Conservation (phyloP, 768 basidiomycete species). For the Leccinum variicolor region DNA sequence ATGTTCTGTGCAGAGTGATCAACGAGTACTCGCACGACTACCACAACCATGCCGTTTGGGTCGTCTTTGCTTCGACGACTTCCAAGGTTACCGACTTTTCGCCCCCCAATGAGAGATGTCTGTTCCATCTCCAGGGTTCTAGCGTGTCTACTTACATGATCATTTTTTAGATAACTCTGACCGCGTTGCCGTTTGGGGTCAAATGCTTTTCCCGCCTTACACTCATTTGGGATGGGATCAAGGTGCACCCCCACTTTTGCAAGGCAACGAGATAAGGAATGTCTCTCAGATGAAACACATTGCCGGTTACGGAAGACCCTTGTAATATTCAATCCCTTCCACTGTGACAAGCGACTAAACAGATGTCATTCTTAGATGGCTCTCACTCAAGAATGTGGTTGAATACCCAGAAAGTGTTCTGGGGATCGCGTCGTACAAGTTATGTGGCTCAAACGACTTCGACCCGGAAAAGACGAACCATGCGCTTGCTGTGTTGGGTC, state of each 20-base stretch:
- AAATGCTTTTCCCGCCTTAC: neutral
- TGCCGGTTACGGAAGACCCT: neutral
- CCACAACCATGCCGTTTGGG: neutral
- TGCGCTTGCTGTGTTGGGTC: conserved; percentile 1
- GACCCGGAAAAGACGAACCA: neutral
- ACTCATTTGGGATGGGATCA: neutral
- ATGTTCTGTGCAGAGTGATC: neutral
- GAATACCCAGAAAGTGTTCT: neutral
- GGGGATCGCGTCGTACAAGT: neutral
- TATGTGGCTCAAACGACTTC: neutral
- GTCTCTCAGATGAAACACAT: neutral
- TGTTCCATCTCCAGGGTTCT: neutral
- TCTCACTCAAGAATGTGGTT: neutral
- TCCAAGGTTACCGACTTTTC: neutral
- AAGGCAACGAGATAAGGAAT: neutral
- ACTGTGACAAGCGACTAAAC: neutral
- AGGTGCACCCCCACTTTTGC: neutral
- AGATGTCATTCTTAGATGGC: neutral
- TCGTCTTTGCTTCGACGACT: neutral
- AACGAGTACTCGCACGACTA: neutral
- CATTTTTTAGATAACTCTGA: neutral
- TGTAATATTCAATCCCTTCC: neutral
- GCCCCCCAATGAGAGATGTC: neutral
- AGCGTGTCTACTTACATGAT: neutral
- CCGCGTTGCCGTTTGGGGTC: neutral